Conservation (phyloP, 768 basidiomycete species). For the Lentinus brumalis region DNA sequence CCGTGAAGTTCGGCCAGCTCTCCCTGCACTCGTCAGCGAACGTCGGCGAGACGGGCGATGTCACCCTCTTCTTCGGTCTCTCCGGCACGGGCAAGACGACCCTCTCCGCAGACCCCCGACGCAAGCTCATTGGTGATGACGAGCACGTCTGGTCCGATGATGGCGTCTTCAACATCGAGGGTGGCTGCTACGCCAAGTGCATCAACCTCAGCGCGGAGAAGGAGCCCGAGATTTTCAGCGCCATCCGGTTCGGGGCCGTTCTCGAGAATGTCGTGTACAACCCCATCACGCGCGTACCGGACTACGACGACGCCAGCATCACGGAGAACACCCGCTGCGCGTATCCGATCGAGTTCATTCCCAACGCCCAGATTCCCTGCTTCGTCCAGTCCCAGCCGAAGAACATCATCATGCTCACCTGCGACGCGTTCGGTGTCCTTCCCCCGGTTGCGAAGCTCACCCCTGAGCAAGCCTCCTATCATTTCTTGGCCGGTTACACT, state of each 20-base stretch:
- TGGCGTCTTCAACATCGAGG: conserved; percentile 99
- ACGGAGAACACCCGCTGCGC: conserved; percentile 99
- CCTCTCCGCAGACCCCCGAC: conserved; percentile 92
- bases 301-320: conserved; percentile 96
- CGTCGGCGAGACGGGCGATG: conserved; percentile 87
- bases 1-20: conserved; percentile 96
- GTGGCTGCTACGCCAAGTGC: conserved; percentile 98
- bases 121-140: conserved; percentile 95
- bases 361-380: conserved; percentile 95
- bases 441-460: conserved; percentile 93
- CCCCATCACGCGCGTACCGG: conserved; percentile 76
- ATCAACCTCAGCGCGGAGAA: conserved; percentile 97
- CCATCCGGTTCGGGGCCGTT: conserved; percentile 93
- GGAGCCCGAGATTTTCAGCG: conserved; percentile 97
- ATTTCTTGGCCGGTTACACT: conserved; percentile 96
- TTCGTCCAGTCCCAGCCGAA: conserved; percentile 82
- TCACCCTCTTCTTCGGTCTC: conserved; percentile 98
- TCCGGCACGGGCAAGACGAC: conserved; percentile 99
- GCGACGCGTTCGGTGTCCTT: conserved; percentile 97
- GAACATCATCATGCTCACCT: conserved; percentile 96
- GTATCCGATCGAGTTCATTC: conserved; percentile 97
- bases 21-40: conserved; percentile 98
- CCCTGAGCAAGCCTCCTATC: conserved; percentile 95
- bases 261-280: conserved; percentile 99
- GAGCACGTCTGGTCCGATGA: conserved; percentile 99